Evolutionary conservation across 2,329 filamentous ascomycete species (phyloP).

Genomic region (Grosmannia clavigera): DNA sequence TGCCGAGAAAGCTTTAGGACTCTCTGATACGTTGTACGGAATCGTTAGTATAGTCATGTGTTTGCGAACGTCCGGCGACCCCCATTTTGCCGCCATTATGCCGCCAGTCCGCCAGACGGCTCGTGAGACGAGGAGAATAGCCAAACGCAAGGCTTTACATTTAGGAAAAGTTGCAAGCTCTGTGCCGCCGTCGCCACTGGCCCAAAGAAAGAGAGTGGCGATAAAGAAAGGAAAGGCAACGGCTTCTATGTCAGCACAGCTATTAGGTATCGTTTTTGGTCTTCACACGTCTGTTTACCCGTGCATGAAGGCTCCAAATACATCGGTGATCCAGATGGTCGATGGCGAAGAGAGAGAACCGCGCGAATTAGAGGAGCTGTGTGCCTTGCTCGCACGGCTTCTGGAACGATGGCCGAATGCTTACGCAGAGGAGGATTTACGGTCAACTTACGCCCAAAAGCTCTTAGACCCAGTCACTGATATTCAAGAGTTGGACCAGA

Average conservation of each 20-base stretch:
- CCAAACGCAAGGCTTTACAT: neutral
- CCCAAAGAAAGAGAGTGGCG: neutral
- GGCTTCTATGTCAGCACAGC: neutral
- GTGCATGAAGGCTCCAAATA: neutral
- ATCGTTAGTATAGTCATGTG: slow-evolving; percentile 1
- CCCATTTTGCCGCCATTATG: neutral
- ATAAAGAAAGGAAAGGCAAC: neutral
- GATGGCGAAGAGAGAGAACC: neutral
- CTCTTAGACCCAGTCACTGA: neutral
- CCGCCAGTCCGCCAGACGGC: neutral
- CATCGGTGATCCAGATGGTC: neutral
- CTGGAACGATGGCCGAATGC: neutral
- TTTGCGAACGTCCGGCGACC: neutral
- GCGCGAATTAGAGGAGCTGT: neutral
- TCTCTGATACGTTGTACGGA: neutral
- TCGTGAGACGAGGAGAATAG: neutral
- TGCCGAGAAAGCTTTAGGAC: neutral
- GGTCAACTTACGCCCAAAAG: neutral
- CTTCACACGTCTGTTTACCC: neutral
- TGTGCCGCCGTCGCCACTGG: neutral
- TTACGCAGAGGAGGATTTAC: neutral
- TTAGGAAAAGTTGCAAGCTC: neutral
- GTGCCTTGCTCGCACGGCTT: neutral
- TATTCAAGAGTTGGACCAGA: neutral
- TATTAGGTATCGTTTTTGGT: neutral